Conservation (phyloP, 164 flowering plant species). For the Tetrastigma voinierianum region DNA sequence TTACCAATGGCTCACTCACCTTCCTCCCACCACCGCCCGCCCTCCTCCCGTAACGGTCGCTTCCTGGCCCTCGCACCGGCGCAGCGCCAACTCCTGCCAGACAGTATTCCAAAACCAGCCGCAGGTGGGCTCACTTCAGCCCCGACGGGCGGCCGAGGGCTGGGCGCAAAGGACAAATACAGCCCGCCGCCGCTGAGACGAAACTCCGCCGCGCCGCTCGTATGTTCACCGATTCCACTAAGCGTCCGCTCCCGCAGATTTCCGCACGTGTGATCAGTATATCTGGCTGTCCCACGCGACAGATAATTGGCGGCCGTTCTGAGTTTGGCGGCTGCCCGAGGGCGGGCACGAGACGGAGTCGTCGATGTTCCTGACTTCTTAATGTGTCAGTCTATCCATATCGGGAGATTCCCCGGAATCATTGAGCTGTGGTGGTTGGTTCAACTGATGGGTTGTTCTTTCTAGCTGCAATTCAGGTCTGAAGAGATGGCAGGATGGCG, state of each 20-base stretch:
- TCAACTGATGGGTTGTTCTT: slow-evolving; percentile 1
- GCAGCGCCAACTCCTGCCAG: too few species aligned
- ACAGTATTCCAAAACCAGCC: slow-evolving; percentile 24
- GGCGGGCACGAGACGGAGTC: slow-evolving; percentile 14
- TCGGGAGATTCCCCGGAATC: slow-evolving; percentile 8
- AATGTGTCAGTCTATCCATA: background rate
- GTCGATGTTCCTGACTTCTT: slow-evolving; percentile 10
- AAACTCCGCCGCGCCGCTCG: slow-evolving; percentile 31
- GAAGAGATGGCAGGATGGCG: slow-evolving; percentile 26
- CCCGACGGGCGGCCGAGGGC: too few species aligned
- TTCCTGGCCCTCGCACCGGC: too few species aligned
- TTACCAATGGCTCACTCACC: slow-evolving; percentile 20
- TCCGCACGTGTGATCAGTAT: slow-evolving; percentile 29
- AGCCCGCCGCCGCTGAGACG: slow-evolving; percentile 30
- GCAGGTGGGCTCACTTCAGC: too few species aligned
- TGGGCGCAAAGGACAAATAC: slow-evolving; percentile 28
- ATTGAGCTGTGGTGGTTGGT: background rate
- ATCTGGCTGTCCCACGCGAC: slow-evolving; percentile 29
- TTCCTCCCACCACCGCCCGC: slow-evolving; percentile 30
- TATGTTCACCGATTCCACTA: slow-evolving; percentile 19
- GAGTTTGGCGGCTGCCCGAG: slow-evolving; percentile 34
- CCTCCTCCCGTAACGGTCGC: slow-evolving; percentile 25
- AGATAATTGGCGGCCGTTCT: slow-evolving; percentile 32
- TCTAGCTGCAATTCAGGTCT: slow-evolving; percentile 21
- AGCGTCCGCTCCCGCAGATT: slow-evolving; percentile 24